A percentile compares a stretch with the other conserved stretches of the same genome.
phyloP scores from a whole-genome alignment of 371 early-diverging fungal species.

The Actinomucor elegans region DNA sequence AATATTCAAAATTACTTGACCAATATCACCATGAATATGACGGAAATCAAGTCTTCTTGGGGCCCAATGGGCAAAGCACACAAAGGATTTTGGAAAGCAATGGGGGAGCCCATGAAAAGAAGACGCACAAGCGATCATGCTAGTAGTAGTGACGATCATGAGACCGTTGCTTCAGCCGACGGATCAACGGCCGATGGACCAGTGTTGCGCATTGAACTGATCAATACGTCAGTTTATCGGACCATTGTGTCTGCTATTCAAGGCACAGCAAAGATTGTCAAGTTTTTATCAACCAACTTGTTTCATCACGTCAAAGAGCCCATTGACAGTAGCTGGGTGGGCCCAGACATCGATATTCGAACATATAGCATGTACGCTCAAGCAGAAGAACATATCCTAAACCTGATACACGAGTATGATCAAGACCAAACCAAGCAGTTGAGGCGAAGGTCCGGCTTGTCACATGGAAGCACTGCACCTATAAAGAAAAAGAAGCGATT shows the following conservation, averaged over 20 bases:
- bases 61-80: slow-evolving; percentile 60
- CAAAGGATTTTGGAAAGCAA: slow-evolving; percentile 61
- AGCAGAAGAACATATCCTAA: slow-evolving; percentile 40
- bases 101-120: slow-evolving; percentile 42
- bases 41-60: slow-evolving; percentile 42
- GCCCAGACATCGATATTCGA: slow-evolving; percentile 34
- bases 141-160: background rate
- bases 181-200: slow-evolving; percentile 6
- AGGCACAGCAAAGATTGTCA: slow-evolving; percentile 29
- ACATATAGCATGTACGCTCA: slow-evolving; percentile 39
- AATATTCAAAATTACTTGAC: slow-evolving; percentile 65
- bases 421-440: background rate
- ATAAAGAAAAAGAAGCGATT: slow-evolving; percentile 26
- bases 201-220: slow-evolving; percentile 36
- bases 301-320: slow-evolving; percentile 45
- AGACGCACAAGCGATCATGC: background rate
- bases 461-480: slow-evolving; percentile 5
- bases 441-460: slow-evolving; percentile 14
- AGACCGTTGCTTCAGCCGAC: background rate
- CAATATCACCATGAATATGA: slow-evolving; percentile 50
- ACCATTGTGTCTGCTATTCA: slow-evolving; percentile 38
- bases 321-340: slow-evolving; percentile 45
- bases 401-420: slow-evolving; percentile 13
- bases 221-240: slow-evolving; percentile 35
- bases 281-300: slow-evolving; percentile 30